Evolutionary conservation across 495 filamentous ascomycete genomes (phyloP), one percentile per base, ranked within the genome.

Genomic region (Sordaria brevicollis): DNA sequence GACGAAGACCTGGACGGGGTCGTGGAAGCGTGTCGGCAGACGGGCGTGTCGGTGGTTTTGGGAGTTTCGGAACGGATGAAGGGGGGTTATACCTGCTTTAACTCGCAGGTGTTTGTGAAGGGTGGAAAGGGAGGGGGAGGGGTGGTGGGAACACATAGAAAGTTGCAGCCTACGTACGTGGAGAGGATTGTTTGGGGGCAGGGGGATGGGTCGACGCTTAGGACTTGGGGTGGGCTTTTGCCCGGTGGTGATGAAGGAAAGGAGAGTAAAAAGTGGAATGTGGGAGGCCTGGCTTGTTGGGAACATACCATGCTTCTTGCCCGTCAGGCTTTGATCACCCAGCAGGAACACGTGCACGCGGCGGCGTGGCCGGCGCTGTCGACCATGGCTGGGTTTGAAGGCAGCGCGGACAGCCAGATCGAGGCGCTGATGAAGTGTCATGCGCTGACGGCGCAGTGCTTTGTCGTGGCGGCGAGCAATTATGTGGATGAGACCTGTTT

Each of bases 261-360:
- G 49, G 54, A 68, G 37, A 17, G 8, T 62, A 17, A 57, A 15
- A 80, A 79, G 2, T 77, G 72, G 31, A 81, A 80, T 8, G 72
- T 86, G 5, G 83, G 83, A 17, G 81, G 78, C 19, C 74, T 86
- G n/a, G 79, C 81, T 2, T 86, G 83, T 73, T 83, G 83, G 77
- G 83, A 86, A 71, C 78, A 84, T 38, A 83, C 83, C 65, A 83
- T 81, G 72, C 82, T 79, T 62, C 79, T 75, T 3, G 83, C 83
- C 33, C 71, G 81, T 1, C 80, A 83, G 67, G 79, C 81, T 29
- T 73, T 83, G 35, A 81, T 82, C 31, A 71, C 70, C 34, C 78
- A 82, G 66, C 74, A 75, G 6, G 73, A 83, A 70, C 77, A 82
- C 25, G 76, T 83, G 8, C 81, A 81, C 19, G 78, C 77, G 10